A percentile compares a stretch with the other conserved stretches of the same genome.
Conservation (phyloP, 1,284 basidiomycete genomes). For the Naganishia albida region DNA sequence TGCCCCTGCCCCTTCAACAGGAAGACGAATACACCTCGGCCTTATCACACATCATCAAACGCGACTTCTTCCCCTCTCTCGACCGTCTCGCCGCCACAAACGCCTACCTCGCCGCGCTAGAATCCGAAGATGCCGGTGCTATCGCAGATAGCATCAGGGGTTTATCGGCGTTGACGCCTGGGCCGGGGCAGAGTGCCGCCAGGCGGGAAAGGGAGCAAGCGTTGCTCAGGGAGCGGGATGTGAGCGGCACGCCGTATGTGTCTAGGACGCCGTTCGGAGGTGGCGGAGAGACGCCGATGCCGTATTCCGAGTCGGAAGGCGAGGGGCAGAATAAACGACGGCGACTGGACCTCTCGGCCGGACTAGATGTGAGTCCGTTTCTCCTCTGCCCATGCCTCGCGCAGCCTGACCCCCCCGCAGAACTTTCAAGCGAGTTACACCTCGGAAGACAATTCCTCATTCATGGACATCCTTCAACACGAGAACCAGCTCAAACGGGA, state of each 20-base stretch:
- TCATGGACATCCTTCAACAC: constrained; percentile 81
- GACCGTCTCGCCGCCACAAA: constrained; percentile 83
- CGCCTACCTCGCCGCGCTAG: constrained; percentile 75
- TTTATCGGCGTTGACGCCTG: constrained; percentile 63
- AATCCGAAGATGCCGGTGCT: constrained; percentile 68
- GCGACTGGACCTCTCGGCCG: constrained; percentile 19
- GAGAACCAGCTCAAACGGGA: constrained; percentile 74
- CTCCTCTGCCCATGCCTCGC: neutral
- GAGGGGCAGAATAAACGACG: constrained; percentile 25
- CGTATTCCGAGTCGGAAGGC: constrained; percentile 2
- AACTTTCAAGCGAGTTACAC: constrained; percentile 86
- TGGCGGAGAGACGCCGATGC: constrained; percentile 48
- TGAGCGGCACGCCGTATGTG: constrained; percentile 47
- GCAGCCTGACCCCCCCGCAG: constrained; percentile 55
- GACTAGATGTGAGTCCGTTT: constrained; percentile 30
- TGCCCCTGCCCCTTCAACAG: no score
- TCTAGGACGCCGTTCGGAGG: constrained; percentile 45
- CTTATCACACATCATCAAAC: constrained; percentile 88
- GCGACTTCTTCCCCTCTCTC: constrained; percentile 95
- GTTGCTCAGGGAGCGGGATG: constrained; percentile 36
- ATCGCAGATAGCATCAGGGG: constrained; percentile 72
- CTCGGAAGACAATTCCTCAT: constrained; percentile 92
- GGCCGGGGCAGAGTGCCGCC: constrained; percentile 41
- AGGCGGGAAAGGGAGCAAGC: constrained; percentile 17
- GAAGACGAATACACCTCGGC: constrained; percentile 94